These are phyloP conservation scores for Lasiodiplodia theobromae DNA, from an alignment of 2,329 filamentous ascomycete species.

Conservation along the genomic window DNA sequence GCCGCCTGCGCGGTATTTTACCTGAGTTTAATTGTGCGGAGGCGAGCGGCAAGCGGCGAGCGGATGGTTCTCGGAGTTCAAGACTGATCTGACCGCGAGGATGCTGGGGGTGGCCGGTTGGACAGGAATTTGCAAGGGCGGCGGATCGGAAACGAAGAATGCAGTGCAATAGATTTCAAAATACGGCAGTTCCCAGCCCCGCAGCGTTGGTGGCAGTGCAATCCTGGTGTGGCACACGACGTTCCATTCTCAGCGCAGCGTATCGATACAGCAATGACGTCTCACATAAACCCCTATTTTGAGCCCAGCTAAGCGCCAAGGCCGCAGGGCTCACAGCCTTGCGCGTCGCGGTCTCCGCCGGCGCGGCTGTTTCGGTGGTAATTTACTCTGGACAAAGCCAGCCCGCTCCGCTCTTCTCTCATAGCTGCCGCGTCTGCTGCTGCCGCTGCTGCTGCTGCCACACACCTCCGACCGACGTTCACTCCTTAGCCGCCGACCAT, in stretches of 20 bases:
- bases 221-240: neutral
- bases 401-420: slow-evolving; percentile 14
- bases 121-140: slow-evolving; percentile 16
- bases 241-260: slow-evolving; percentile 15
- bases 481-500: slow-evolving; percentile 25
- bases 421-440: slow-evolving; percentile 24
- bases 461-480: slow-evolving; percentile 29
- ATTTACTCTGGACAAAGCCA: slow-evolving; percentile 28
- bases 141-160: slow-evolving; percentile 7
- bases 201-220: slow-evolving; percentile 10
- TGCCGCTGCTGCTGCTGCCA: slow-evolving; percentile 20
- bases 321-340: slow-evolving; percentile 23
- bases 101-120: slow-evolving; percentile 13
- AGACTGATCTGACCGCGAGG: slow-evolving; percentile 1
- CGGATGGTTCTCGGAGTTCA: slow-evolving; percentile 16
- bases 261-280: slow-evolving; percentile 27
- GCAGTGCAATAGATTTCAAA: neutral
- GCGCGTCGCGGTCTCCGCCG: slow-evolving; percentile 22
- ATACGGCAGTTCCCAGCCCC: neutral
- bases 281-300: slow-evolving; percentile 20
- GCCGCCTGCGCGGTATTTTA: neutral
- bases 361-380: slow-evolving; percentile 27
- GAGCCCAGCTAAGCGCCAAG: slow-evolving; percentile 22
- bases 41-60: neutral
- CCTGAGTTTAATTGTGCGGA: slow-evolving; percentile 1